Percentiles rank a stretch among this genome's conserved stretches.
These are phyloP conservation scores for Gossypium laxum DNA, from an alignment of 441 rosid genomes.

Conservation along the genomic window DNA sequence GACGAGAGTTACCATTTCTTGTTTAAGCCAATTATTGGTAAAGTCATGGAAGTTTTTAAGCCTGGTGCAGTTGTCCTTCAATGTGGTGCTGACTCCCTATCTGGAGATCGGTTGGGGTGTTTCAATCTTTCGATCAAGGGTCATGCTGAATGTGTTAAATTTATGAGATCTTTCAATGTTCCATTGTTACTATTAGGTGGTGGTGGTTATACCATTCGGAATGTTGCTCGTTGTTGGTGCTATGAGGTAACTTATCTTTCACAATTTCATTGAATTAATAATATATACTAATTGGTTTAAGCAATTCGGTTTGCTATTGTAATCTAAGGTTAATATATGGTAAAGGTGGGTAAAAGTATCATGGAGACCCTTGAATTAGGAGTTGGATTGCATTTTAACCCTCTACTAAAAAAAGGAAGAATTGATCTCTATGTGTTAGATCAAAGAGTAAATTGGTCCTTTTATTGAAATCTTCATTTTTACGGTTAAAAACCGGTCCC, in stretches of 20 bases:
- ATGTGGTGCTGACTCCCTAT: slow-evolving; percentile 68
- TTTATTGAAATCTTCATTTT: too few relatives aligned
- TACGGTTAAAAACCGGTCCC: too few relatives aligned
- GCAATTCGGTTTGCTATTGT: not conserved
- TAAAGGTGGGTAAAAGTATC: not conserved
- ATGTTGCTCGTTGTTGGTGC: slow-evolving; percentile 82
- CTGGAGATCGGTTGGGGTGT: slow-evolving; percentile 43
- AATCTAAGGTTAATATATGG: not conserved
- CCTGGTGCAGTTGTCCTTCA: slow-evolving; percentile 73
- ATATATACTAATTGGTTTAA: not conserved
- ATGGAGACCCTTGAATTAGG: too few relatives aligned
- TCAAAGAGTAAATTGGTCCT: too few relatives aligned
- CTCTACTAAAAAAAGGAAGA: too few relatives aligned
- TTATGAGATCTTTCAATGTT: slow-evolving; percentile 72
- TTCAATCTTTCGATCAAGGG: slow-evolving; percentile 37
- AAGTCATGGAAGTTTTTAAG: slow-evolving; percentile 63
- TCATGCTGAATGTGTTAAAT: slow-evolving; percentile 68
- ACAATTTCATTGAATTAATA: not conserved
- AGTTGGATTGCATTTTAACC: too few relatives aligned
- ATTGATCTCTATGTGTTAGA: too few relatives aligned
- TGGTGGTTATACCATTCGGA: slow-evolving; percentile 70
- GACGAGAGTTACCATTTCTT: slow-evolving; percentile 68
- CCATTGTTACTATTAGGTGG: slow-evolving; percentile 65
- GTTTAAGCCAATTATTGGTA: slow-evolving; percentile 60
- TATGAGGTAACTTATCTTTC: slow-evolving; percentile 41